Evolutionary conservation across 108 stramenopile species (phyloP).

Genomic region (Fragilaria radians): DNA sequence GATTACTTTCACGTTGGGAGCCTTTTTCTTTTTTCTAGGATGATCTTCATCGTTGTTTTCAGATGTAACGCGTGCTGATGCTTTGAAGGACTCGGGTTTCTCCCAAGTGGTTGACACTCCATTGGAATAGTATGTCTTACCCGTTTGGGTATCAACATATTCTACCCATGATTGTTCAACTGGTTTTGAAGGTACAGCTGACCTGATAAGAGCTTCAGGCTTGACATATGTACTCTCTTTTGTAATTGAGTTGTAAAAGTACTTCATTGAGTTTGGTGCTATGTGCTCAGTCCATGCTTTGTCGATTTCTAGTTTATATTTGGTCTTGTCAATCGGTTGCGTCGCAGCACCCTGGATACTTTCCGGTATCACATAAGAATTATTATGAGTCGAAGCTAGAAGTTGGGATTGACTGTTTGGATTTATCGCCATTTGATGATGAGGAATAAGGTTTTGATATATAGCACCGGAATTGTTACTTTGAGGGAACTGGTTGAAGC

Average conservation of each 20-base stretch:
- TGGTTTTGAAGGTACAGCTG: slow-evolving; percentile 9
- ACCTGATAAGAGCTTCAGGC: slow-evolving; percentile 30
- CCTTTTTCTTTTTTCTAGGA: slow-evolving; percentile 38
- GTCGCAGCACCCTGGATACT: too few species aligned
- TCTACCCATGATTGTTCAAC: slow-evolving; percentile 43
- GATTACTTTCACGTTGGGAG: slow-evolving; percentile 8
- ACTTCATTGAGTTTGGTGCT: slow-evolving; percentile 42
- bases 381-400: too few species aligned
- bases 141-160: slow-evolving; percentile 52
- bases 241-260: slow-evolving; percentile 58
- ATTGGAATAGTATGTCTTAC: slow-evolving; percentile 77
- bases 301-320: slow-evolving; percentile 18
- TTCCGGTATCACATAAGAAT: too few species aligned
- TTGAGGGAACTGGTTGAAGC: not conserved
- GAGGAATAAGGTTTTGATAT: not conserved
- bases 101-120: slow-evolving; percentile 75
- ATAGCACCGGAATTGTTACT: not conserved
- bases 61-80: not conserved
- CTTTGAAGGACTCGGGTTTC: slow-evolving; percentile 43
- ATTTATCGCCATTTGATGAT: slow-evolving; percentile 4
- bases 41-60: slow-evolving; percentile 6
- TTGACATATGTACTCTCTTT: slow-evolving; percentile 52
- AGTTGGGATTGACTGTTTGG: too few species aligned
- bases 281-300: slow-evolving; percentile 62
- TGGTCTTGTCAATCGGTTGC: slow-evolving; percentile 1